Conservation (phyloP, 257 asterid species). For the Handroanthus guayacan region DNA sequence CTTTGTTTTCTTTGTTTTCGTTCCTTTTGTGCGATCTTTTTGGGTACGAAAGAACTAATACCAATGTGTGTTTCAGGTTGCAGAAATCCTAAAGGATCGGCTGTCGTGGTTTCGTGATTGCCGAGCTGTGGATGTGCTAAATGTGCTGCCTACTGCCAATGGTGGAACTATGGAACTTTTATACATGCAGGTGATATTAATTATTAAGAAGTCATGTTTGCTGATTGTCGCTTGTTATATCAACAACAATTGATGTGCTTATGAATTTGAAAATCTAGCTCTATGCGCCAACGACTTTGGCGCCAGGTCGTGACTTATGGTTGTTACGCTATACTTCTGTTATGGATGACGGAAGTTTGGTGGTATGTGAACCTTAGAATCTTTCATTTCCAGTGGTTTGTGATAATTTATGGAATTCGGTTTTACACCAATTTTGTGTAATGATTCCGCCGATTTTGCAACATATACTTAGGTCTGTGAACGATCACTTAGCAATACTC, state of each 20-base stretch:
- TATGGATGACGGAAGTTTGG: slow-evolving; percentile 91
- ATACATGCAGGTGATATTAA: slow-evolving; percentile 77
- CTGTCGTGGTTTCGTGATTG: slow-evolving; percentile 96
- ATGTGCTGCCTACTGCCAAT: slow-evolving; percentile 90
- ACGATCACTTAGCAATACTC: slow-evolving; percentile 84
- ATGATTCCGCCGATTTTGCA: slow-evolving; percentile 10
- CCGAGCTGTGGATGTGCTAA: slow-evolving; percentile 82
- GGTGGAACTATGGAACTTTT: slow-evolving; percentile 97
- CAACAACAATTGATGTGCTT: not conserved
- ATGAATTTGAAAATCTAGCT: slow-evolving; percentile 48
- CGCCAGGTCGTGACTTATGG: slow-evolving; percentile 96
- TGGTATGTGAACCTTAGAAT: slow-evolving; percentile 52
- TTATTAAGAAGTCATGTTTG: not conserved
- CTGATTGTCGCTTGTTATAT: not conserved
- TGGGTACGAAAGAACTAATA: not conserved
- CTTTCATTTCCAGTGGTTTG: not conserved
- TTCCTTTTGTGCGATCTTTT: not conserved
- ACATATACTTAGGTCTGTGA: slow-evolving; percentile 68
- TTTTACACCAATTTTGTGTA: not conserved
- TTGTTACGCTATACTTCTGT: slow-evolving; percentile 81
- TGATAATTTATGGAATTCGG: not conserved
- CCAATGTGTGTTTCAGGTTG: slow-evolving; percentile 58
- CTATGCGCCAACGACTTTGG: slow-evolving; percentile 91
- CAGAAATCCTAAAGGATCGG: slow-evolving; percentile 95
- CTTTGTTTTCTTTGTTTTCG: not conserved